Percentiles rank a stretch among this genome's conserved stretches.
Conservation (phyloP, 805 yeast genomes). For the Wickerhamiella siamensis region DNA sequence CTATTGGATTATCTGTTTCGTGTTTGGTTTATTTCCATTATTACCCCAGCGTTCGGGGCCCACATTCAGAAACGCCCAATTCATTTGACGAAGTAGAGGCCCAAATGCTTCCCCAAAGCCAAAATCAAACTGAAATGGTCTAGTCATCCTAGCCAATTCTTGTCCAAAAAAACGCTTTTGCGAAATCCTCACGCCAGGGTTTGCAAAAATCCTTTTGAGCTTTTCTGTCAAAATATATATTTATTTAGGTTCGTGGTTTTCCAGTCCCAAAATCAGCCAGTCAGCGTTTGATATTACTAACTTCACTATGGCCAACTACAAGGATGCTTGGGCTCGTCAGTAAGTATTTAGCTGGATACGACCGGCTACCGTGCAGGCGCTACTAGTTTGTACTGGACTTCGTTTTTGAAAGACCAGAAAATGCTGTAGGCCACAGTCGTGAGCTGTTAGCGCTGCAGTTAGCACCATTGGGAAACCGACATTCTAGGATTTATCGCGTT, state of each 20-base stretch:
- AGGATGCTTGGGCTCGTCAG: constrained; percentile 40
- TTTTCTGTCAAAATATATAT: too few relatives aligned
- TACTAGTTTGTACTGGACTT: neutral
- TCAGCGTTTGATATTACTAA: neutral
- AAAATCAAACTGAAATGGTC: too few relatives aligned
- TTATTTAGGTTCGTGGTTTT: neutral
- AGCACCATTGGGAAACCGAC: neutral
- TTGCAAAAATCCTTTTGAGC: too few relatives aligned
- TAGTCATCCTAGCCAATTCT: neutral
- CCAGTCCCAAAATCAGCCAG: neutral
- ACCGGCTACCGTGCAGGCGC: neutral
- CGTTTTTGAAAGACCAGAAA: neutral
- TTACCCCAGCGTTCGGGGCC: constrained; percentile 30
- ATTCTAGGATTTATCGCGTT: too few relatives aligned
- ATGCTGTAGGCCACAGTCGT: neutral
- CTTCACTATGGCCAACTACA: constrained; percentile 12
- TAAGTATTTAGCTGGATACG: constrained; percentile 17
- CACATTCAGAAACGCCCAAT: neutral
- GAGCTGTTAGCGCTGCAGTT: neutral
- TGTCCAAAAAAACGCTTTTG: too few relatives aligned
- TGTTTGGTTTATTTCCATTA: constrained; percentile 40
- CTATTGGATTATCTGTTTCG: constrained; percentile 50
- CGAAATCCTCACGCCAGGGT: too few relatives aligned
- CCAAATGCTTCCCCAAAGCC: too few relatives aligned
- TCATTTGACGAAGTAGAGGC: too few relatives aligned